Evolutionary conservation across 2,329 filamentous ascomycete genomes (phyloP), one percentile per base, ranked within the genome.

Genomic region (Fusarium sambucinum): DNA sequence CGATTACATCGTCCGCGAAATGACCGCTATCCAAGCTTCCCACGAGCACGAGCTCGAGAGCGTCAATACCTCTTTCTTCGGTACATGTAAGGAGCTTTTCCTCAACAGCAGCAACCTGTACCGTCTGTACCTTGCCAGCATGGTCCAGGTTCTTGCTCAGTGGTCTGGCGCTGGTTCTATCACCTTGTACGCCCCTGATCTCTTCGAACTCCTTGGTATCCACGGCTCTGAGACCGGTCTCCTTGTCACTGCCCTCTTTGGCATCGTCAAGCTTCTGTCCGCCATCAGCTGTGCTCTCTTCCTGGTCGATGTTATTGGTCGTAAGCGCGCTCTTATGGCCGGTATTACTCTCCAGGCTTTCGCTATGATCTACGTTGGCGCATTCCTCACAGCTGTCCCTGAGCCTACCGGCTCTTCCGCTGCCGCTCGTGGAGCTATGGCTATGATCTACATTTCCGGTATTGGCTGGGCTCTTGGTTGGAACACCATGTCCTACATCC

Each of bases 391-490:
- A 12, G 59, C 50, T 3, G 48, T 47, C 1, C 58, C 57, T 2
- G 48, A 62, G 0, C 57, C 58, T 2, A 32, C 29, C 2, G 41
- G 57, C 33, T 30, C 59, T 27, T 46, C 57, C 3, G 6, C 23
- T 4, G 57, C 59, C 3, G 58, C 59, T 7, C 30, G 19, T 17
- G 59, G 57, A 14, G 59, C 59, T 4, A 70, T 70, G 33, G 59
- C 53, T 0, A 58, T 60, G 30, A 64, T 70, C 10, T 70, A 68
- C 12, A 40, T 70, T 8, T 62, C 68, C 9, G 68, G 66, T 4
- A 55, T 70, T 12, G 63, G 68, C 1, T 70, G 63, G 66, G 63
- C 68, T 6, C 59, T 70, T 16, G 68, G 68, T 8, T 50, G 68
- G 32, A 70, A 64, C 27, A 70, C 66, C 0, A 48, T 70, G 38